phyloP scores from a whole-genome alignment of 768 basidiomycete genomes.

The Trametes gibbosa region DNA sequence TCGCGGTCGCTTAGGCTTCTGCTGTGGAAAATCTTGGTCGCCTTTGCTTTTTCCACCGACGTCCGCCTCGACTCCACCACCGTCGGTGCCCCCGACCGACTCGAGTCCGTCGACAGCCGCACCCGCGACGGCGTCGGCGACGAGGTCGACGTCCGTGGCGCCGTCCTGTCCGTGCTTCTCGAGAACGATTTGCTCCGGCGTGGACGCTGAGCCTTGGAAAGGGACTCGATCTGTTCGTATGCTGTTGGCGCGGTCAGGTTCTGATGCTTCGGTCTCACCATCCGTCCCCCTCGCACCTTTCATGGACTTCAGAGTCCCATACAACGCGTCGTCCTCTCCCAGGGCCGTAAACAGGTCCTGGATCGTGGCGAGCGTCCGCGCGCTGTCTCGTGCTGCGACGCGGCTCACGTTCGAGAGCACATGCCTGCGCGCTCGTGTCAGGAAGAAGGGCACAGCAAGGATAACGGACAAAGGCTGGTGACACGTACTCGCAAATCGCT shows the following conservation, averaged over 20 bases:
- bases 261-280: not conserved
- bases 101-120: constrained; percentile 41
- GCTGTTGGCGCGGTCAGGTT: constrained; percentile 40
- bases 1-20: constrained; percentile 44
- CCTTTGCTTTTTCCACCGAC: constrained; percentile 64
- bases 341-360: constrained; percentile 86
- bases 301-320: constrained; percentile 82
- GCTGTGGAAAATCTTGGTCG: constrained; percentile 60
- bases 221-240: constrained; percentile 72
- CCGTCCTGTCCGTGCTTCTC: constrained; percentile 45
- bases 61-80: constrained; percentile 35
- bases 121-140: constrained; percentile 33
- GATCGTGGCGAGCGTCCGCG: constrained; percentile 67
- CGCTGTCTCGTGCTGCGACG: constrained; percentile 84
- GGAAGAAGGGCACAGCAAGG: not conserved
- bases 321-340: constrained; percentile 87
- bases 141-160: constrained; percentile 40
- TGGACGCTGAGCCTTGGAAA: constrained; percentile 55
- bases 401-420: constrained; percentile 79
- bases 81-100: constrained; percentile 23
- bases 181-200: constrained; percentile 71
- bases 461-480: not conserved
- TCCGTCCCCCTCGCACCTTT: constrained; percentile 51
- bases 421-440: constrained; percentile 52
- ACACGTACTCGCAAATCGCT: constrained; percentile 82